Base-by-base conservation (phyloP, 2,329 filamentous ascomycete genomes). In the Ophiostoma tasmaniense region DNA sequence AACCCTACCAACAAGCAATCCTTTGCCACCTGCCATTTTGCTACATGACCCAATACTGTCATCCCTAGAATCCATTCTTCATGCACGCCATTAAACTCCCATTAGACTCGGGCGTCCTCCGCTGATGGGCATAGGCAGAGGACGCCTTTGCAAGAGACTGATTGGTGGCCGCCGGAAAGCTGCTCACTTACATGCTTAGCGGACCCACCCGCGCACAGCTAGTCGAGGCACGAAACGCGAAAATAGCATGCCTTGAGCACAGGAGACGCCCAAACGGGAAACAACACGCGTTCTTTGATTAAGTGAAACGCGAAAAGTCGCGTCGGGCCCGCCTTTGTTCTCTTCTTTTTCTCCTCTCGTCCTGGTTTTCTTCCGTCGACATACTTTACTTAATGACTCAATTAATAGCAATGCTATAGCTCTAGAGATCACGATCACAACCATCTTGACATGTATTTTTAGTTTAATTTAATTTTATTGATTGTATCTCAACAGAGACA, bases 221-320 rank as follows among this genome's bases (percentile, higher is more conserved):
- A n/a, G n/a, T n/a, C n/a, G n/a, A 22, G 30, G 30, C 30, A 22
- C 30, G 33, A 64, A 33, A 37, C 65, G 28, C 45, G 35, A 66
- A 66, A 65, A 65, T n/a, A 45, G 33, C 33, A n/a, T n/a, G n/a
- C n/a, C n/a, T n/a, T n/a, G n/a, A n/a, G 33, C 33, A 30, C 37
- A 30, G 33, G 14, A 17, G 17, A 8, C 17, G 13, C 61, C 33
- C 6, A 37, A 4, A n/a, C 5, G 11, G 25, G 55, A 17, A 61
- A 61, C 17, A 61, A 33, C 11, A 33, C 55, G 55, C 55, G 55
- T 61, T 30, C 55, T 5, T n/a, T 20, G 6, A 61, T 61, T 61
- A 61, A 61, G 37, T 39, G 22, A 45, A 65, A 65, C 64, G 64
- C 64, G 64, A 39, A 65, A 65, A 65, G 64, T 65, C 64, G 64